Percentiles rank a stretch among this genome's conserved stretches.
phyloP scores from a whole-genome alignment of 176 grass and related monocot genomes.

The Pharus latifolius region DNA sequence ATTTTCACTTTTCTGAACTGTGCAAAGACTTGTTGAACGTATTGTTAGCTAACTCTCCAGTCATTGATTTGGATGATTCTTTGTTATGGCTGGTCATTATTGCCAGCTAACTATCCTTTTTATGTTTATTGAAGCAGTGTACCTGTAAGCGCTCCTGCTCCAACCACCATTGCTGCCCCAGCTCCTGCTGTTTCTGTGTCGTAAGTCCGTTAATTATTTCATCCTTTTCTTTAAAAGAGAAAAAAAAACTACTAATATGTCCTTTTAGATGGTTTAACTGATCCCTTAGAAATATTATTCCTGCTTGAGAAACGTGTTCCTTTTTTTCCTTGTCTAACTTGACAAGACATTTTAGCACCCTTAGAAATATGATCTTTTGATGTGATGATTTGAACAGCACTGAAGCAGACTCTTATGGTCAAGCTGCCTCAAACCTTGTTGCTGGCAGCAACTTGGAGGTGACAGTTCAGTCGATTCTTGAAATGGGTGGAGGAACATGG shows the following conservation, averaged over 20 bases:
- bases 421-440: constrained; percentile 76
- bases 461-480: constrained; percentile 74
- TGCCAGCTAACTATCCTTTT: constrained; percentile 17
- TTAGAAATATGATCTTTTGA: not conserved
- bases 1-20: constrained; percentile 1
- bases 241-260: too few species aligned
- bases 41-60: not conserved
- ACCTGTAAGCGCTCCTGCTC: constrained; percentile 40
- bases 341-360: too few species aligned
- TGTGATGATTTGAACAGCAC: constrained; percentile 27
- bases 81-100: not conserved
- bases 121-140: constrained; percentile 32
- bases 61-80: not conserved
- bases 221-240: too few species aligned
- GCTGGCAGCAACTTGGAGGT: constrained; percentile 56
- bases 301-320: not conserved
- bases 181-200: constrained; percentile 39
- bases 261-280: not conserved
- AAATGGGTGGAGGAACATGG: constrained; percentile 90
- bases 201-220: constrained; percentile 36
- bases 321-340: too few species aligned
- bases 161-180: constrained; percentile 45
- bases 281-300: not conserved
- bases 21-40: not conserved
- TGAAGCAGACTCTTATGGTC: constrained; percentile 53